Evolutionary conservation across 805 yeast species (phyloP), one percentile per base, ranked within the genome.

Genomic region (Starmerella sirachaensis): DNA sequence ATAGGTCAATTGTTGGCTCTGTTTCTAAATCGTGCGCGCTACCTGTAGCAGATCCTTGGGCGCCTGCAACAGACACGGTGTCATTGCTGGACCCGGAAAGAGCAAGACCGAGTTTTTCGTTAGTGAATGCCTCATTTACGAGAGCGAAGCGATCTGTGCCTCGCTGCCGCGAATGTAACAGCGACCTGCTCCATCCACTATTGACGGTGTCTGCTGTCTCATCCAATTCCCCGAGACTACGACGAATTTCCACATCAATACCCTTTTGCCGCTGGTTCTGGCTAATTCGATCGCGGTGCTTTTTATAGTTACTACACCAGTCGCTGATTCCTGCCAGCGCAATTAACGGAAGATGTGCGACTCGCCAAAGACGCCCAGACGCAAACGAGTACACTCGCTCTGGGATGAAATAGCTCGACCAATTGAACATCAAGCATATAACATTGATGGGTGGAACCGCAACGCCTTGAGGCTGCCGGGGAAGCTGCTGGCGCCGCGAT

Each of bases 371-470:
- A n/a, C n/a, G n/a, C n/a, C n/a, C n/a, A n/a, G n/a, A n/a, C n/a
- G n/a, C n/a, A n/a, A n/a, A n/a, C n/a, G n/a, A n/a, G 32, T 34
- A 34, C 17, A 27, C 25, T 12, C 29, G 9, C 18, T 10, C 27
- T 12, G 37, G 37, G 7, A 34, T 23, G 8, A 34, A 8, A n/a
- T 19, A 18, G 11, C 18, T 12, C 7, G 22, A 10, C 27, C 28
- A 35, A 12, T 20, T 20, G 19, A 28, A 35, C 10, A 27, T 18
- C 38, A 29, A 28, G 5, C 26, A 9, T 6, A 35, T 6, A 3
- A 35, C 20, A 24, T 35, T 35, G 12, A 35, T 6, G n/a, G 38
- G 38, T 6, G 38, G 8, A 10, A 35, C 38, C 13, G 18, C 32
- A n/a, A n/a, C n/a, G n/a, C 3, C 7, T 4, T 10, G 12, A 12